Conservation (phyloP, 345 rosid species). For the Mallotus nudiflorus region DNA sequence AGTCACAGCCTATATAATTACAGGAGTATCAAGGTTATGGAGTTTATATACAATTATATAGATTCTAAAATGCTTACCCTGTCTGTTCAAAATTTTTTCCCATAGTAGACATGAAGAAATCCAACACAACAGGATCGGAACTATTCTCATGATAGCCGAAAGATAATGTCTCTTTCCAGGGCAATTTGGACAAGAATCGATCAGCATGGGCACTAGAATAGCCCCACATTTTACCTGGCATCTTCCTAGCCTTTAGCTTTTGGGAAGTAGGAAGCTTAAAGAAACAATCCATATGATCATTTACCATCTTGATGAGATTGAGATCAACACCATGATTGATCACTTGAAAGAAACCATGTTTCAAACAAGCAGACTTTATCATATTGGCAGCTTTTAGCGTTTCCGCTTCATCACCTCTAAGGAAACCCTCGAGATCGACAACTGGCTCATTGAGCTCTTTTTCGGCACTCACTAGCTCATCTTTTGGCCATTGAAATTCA, state of each 20-base stretch:
- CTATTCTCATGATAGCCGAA: constrained; percentile 21
- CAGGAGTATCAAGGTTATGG: no score
- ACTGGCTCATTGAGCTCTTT: constrained; percentile 46
- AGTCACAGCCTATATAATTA: no score
- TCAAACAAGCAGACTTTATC: constrained; percentile 47
- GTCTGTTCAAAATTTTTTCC: constrained; percentile 38
- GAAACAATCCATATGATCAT: constrained; percentile 32
- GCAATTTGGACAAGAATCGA: constrained; percentile 50
- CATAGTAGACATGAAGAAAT: constrained; percentile 34
- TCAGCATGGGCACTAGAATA: constrained; percentile 48
- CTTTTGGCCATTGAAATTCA: constrained; percentile 49
- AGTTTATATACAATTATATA: no score
- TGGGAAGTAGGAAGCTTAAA: constrained; percentile 32
- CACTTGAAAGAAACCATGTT: constrained; percentile 68
- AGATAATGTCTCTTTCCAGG: constrained; percentile 72
- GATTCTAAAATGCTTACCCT: constrained; percentile 33
- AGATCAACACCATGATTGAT: constrained; percentile 55
- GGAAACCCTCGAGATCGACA: constrained; percentile 48
- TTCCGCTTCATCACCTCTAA: constrained; percentile 38
- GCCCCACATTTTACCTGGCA: constrained; percentile 35
- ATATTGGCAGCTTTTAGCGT: constrained; percentile 28
- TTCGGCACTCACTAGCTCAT: constrained; percentile 25
- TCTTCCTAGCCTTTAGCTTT: constrained; percentile 36
- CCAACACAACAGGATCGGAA: constrained; percentile 25
- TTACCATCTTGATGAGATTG: constrained; percentile 35